Evolutionary conservation across 2,329 filamentous ascomycete species (phyloP).

Genomic region (Chrysoporthe austroafricana): DNA sequence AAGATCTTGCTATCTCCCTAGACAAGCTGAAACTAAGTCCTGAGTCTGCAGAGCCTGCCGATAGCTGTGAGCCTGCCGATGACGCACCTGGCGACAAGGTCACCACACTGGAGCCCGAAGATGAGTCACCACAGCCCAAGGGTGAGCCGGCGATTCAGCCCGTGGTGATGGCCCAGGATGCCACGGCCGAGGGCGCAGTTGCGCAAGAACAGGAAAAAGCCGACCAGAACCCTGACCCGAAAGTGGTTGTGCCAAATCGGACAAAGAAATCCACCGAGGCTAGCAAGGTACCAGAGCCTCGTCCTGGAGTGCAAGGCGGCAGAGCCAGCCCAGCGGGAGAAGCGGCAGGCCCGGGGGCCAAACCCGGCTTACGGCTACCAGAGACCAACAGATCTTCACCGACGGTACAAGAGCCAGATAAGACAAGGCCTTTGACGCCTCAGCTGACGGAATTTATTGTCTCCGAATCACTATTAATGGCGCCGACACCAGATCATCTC

Average conservation of each 20-base stretch:
- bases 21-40: conserved; percentile 29
- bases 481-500: conserved; percentile 15
- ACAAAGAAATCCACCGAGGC: not conserved
- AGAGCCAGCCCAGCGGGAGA: not conserved
- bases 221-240: not conserved
- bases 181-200: conserved; percentile 14
- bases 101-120: conserved; percentile 1
- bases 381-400: not conserved
- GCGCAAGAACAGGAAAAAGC: conserved; percentile 12
- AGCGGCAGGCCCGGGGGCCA: not conserved
- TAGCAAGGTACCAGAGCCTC: not conserved
- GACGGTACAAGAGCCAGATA: not conserved
- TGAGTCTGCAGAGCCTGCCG: conserved; percentile 24
- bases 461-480: conserved; percentile 22
- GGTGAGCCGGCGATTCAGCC: conserved; percentile 24
- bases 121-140: conserved; percentile 18
- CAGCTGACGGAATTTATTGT: not conserved
- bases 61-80: conserved; percentile 15
- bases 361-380: not conserved
- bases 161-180: conserved; percentile 16
- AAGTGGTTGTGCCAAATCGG: not conserved
- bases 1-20: conserved; percentile 18
- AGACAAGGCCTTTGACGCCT: not conserved
- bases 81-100: conserved; percentile 8
- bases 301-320: too few relatives aligned